These are phyloP conservation scores for Clavispora santaluciae DNA, from an alignment of 805 yeast species.

Conservation along the genomic window DNA sequence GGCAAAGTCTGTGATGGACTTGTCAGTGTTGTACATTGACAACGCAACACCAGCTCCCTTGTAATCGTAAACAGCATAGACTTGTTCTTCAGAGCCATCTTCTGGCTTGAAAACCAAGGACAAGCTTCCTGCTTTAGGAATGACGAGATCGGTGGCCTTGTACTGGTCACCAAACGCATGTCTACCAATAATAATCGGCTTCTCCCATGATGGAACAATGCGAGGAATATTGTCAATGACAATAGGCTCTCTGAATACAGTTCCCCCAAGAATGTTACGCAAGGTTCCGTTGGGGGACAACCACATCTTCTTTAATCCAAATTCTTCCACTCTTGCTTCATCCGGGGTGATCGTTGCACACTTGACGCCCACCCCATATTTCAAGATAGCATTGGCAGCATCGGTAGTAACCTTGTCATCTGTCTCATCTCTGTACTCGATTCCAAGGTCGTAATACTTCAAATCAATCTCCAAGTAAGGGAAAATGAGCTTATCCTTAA, in stretches of 20 bases:
- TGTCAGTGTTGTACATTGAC: constrained; percentile 82
- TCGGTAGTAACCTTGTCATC: constrained; percentile 71
- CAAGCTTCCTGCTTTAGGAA: constrained; percentile 63
- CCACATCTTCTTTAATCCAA: constrained; percentile 75
- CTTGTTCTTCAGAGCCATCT: constrained; percentile 46
- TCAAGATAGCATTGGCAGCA: constrained; percentile 69
- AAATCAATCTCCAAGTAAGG: constrained; percentile 72
- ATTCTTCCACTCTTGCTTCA: constrained; percentile 74
- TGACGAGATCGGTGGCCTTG: constrained; percentile 69
- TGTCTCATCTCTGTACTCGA: constrained; percentile 64
- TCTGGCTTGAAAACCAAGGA: constrained; percentile 65
- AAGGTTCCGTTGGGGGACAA: constrained; percentile 82
- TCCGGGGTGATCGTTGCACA: constrained; percentile 87
- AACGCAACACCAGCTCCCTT: constrained; percentile 69
- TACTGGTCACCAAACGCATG: constrained; percentile 85
- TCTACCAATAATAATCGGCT: constrained; percentile 81
- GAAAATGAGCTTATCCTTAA: constrained; percentile 59
- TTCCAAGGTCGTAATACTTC: constrained; percentile 71
- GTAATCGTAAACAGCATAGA: constrained; percentile 55
- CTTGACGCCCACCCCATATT: constrained; percentile 77
- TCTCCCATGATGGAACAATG: constrained; percentile 73
- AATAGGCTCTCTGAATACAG: constrained; percentile 81
- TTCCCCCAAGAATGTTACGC: constrained; percentile 75
- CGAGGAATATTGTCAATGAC: constrained; percentile 75
- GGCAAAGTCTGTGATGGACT: constrained; percentile 72